Base-by-base conservation (phyloP, 2,329 filamentous ascomycete species). In the Podosphaera xanthii region DNA sequence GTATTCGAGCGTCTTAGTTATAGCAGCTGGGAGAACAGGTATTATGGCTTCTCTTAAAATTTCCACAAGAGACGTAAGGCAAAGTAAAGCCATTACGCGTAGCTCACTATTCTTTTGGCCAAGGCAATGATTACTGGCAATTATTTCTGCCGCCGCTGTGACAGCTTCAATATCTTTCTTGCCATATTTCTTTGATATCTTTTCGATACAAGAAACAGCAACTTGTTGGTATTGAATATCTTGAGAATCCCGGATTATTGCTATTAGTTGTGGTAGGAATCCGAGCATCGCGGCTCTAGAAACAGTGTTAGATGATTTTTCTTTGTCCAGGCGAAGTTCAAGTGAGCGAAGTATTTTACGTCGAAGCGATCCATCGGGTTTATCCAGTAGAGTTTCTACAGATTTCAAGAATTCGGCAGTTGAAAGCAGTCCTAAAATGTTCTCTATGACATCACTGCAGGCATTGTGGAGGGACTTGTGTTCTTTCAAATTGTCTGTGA, bases 131-230 rank as follows among this genome's bases (percentile, higher is more conserved):
- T 81, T 74, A 49, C 89, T 82, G 44, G 86, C 82, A 65, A 98
- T 84, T 1, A 84, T 84, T 61, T 82, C 76, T 3, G 89, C 87
- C 4, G 89, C 85, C 3, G 79, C 79, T 34, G 85, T 77, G 52
- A 95, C 85, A 52, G 82, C 83, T 64, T 85, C 81, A 1, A 85
- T 76, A 67, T 95, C 87, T 70, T 90, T 94, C 75, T 92, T 94
- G 64, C 92, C 94, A 69, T 95, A 97, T 70, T 91, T 91, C 71
- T 96, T 90, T 2, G 87, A 81, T 62, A 98, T 94, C 70, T 87
- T 87, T 72, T 96, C 90, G 52, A 97, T 84, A 65, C 91, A 97
- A 42, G 83, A 82, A 62, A 98, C 83, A 0, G 90, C 87, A 9
- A 87, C 88, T 66, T 89, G 84, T 71, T 91, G 89, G 69, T 92